Conservation (phyloP, 495 filamentous ascomycete species). For the Glutinoglossum americanum region DNA sequence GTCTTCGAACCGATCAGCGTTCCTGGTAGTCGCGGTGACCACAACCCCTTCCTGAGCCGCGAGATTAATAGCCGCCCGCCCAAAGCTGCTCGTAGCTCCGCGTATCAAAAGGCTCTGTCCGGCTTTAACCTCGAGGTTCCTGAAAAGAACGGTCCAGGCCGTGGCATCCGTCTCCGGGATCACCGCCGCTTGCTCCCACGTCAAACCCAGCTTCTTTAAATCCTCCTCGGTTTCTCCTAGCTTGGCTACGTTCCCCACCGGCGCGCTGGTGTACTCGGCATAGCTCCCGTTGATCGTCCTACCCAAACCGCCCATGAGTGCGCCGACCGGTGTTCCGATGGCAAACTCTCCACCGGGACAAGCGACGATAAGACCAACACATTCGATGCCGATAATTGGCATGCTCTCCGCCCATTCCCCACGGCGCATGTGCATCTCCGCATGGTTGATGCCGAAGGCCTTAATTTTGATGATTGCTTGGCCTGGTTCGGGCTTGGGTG, state of each 20-base stretch:
- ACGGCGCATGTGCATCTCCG: slow-evolving; percentile 33
- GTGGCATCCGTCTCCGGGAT: slow-evolving; percentile 35
- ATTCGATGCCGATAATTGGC: slow-evolving; percentile 14
- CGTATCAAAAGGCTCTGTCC: slow-evolving; percentile 27
- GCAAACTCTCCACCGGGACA: slow-evolving; percentile 22
- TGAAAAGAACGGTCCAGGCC: slow-evolving; percentile 25
- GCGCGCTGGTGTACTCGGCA: slow-evolving; percentile 29
- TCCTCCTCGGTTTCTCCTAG: slow-evolving; percentile 5
- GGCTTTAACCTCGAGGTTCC: slow-evolving; percentile 17
- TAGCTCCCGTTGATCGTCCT: slow-evolving; percentile 30
- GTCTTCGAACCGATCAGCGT: slow-evolving; percentile 15
- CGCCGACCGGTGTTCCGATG: slow-evolving; percentile 23
- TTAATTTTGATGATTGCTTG: slow-evolving; percentile 24
- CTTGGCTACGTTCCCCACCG: slow-evolving; percentile 21
- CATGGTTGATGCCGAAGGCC: slow-evolving; percentile 33
- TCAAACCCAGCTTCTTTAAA: slow-evolving; percentile 11
- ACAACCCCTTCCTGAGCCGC: slow-evolving; percentile 20
- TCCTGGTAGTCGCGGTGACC: slow-evolving; percentile 23
- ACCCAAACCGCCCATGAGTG: slow-evolving; percentile 32
- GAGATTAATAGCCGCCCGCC: slow-evolving; percentile 26
- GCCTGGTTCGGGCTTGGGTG: not conserved
- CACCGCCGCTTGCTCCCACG: slow-evolving; percentile 25
- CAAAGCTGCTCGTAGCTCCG: slow-evolving; percentile 28
- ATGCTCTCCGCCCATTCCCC: slow-evolving; percentile 28
- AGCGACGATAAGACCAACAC: slow-evolving; percentile 21